Evolutionary conservation across 257 asterid species (phyloP).

Genomic region (Forsythia suspensa): DNA sequence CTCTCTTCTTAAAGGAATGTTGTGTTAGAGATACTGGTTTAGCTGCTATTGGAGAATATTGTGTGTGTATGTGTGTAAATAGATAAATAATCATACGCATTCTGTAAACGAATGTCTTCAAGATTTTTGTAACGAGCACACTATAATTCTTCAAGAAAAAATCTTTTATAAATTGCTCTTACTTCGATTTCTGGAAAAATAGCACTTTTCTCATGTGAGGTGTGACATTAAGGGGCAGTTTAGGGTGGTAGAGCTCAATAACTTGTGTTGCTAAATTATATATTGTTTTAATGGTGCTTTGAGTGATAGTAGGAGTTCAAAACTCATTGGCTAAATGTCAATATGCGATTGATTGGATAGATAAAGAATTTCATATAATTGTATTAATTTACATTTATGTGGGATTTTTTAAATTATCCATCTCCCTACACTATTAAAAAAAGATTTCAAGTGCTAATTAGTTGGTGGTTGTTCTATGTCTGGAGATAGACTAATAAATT

Average conservation of each 20-base stretch:
- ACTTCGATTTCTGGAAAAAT: not conserved
- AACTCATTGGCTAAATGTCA: slow-evolving; percentile 10
- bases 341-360: not conserved
- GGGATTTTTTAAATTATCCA: too few species aligned
- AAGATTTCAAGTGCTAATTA: slow-evolving; percentile 7
- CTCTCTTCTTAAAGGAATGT: slow-evolving; percentile 58
- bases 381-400: too few species aligned
- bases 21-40: slow-evolving; percentile 79
- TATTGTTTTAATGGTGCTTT: not conserved
- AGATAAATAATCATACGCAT: not conserved
- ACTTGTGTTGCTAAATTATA: not conserved
- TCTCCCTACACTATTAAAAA: not conserved
- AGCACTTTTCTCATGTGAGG: not conserved
- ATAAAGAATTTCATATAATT: not conserved
- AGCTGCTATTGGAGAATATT: slow-evolving; percentile 73
- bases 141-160: not conserved
- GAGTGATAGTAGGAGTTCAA: not conserved
- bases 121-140: not conserved
- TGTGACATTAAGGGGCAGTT: too few species aligned
- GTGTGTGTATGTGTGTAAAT: too few species aligned
- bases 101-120: slow-evolving; percentile 5
- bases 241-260: not conserved
- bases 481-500: slow-evolving; percentile 14
- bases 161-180: not conserved
- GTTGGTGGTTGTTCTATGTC: slow-evolving; percentile 13